Evolutionary conservation across 148 eudicot species (phyloP), one percentile per base, ranked within the genome.

Genomic region (Polygonum aviculare): DNA sequence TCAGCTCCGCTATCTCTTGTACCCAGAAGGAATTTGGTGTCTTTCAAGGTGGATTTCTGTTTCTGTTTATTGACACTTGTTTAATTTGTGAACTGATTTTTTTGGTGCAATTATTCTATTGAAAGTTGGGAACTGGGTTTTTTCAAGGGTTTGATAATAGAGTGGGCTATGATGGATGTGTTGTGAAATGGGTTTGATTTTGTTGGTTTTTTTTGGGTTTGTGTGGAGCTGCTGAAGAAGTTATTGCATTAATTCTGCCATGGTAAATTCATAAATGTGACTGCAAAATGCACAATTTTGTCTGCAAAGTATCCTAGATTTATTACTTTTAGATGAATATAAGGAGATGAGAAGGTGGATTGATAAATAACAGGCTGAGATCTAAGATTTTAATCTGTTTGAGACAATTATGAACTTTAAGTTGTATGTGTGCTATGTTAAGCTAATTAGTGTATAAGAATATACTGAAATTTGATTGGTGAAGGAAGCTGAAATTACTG

Each of bases 41-140:
- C 78, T 12, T 65, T 76, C 35, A 76, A 76, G 78, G 78, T 76
- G 39, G 33, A 47, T 40, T 18, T 45, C 49, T 47, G 26, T 18
- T 50, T 10, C 36, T 31, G 3, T 38, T 36, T 35, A 15, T 14
- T 38, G 73, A 69, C 47, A n/a, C 36, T 22, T 40, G 48, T 3
- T 70, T 15, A 70, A 8, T 16, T 70, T 4, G 40, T 7, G 7
- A 22, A 14, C 11, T 22, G 11, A 35, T 67, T 45, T 15, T 44
- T 33, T 35, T 5, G 1, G 36, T 16, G 45, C 21, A 15, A 38
- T 38, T 38, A 15, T 70, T 38, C 6, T 39, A 31, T 69, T 14
- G 18, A 14, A 69, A 0, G 21, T 69, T 26, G 31, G 31, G 31
- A 26, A 1, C n/a, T 69, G 10, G 41, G 45, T 16, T 2, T 69